Percentiles rank a stretch among this genome's conserved stretches.
Evolutionary conservation across 1,284 basidiomycete species (phyloP).

Genomic region (Malassezia equina): DNA sequence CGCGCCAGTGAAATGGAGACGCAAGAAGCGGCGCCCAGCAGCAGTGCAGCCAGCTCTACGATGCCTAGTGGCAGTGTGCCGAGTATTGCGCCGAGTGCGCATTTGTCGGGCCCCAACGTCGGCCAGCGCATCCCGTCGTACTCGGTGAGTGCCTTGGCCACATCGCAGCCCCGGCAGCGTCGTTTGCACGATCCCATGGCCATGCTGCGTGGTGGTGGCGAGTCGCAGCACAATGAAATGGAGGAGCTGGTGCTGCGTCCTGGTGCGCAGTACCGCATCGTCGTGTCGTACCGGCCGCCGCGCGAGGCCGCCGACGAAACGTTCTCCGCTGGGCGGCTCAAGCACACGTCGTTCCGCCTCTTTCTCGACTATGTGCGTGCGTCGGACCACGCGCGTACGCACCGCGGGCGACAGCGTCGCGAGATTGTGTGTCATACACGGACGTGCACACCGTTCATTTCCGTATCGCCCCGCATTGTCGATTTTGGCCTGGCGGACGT

Average conservation of each 20-base stretch:
- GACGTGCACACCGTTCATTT: conserved; percentile 52
- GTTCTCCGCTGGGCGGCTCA: conserved; percentile 47
- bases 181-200: conserved; percentile 15
- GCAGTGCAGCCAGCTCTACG: conserved; percentile 1
- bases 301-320: conserved; percentile 39
- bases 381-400: conserved; percentile 30
- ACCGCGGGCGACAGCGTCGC: conserved; percentile 46
- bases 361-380: conserved; percentile 50
- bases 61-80: not conserved
- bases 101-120: not conserved
- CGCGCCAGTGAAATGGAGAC: conserved; percentile 1
- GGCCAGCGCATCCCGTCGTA: conserved; percentile 12
- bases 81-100: not conserved
- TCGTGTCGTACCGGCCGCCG: conserved; percentile 50
- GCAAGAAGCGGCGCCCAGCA: not conserved
- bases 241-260: conserved; percentile 53
- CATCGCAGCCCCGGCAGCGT: conserved; percentile 2
- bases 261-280: conserved; percentile 52
- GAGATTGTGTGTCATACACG: conserved; percentile 49
- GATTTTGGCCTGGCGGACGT: conserved; percentile 53
- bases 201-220: conserved; percentile 33
- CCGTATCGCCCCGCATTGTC: conserved; percentile 48
- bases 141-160: conserved; percentile 11
- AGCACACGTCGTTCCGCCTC: conserved; percentile 50
- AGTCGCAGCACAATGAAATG: conserved; percentile 48